Evolutionary conservation across 371 early-diverging fungal species (phyloP).

Genomic region (Capillidium heterosporum): DNA sequence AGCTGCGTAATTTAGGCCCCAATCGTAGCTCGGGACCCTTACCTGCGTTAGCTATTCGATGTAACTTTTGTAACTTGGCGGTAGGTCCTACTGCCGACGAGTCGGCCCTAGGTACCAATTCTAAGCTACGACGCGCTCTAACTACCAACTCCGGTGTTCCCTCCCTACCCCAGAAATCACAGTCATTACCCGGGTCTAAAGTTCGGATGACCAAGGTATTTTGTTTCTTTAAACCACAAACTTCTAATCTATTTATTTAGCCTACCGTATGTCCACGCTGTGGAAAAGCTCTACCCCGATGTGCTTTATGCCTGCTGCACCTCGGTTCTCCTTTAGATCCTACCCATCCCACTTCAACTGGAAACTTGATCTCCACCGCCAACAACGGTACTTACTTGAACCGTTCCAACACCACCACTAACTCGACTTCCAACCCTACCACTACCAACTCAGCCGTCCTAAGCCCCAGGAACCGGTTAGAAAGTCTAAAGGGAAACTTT

Average conservation of each 20-base stretch:
- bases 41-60: background rate
- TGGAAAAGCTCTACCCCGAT: conserved; percentile 55
- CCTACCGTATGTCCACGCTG: conserved; percentile 56
- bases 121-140: background rate
- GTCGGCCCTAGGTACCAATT: background rate
- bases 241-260: conserved; percentile 10
- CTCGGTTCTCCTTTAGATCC: conserved; percentile 46
- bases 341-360: no score
- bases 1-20: no score
- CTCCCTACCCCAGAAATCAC: background rate
- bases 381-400: no score
- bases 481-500: background rate
- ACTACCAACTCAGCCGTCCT: conserved; percentile 11
- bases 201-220: background rate
- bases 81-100: background rate
- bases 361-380: no score
- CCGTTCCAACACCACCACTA: no score
- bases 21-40: no score
- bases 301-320: conserved; percentile 57
- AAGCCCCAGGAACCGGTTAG: background rate
- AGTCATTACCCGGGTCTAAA: background rate
- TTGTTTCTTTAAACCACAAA: background rate
- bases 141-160: background rate
- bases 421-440: conserved; percentile 14
- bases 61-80: background rate